Evolutionary conservation across 2,329 filamentous ascomycete species (phyloP).

Genomic region (Didymella keratinophila): DNA sequence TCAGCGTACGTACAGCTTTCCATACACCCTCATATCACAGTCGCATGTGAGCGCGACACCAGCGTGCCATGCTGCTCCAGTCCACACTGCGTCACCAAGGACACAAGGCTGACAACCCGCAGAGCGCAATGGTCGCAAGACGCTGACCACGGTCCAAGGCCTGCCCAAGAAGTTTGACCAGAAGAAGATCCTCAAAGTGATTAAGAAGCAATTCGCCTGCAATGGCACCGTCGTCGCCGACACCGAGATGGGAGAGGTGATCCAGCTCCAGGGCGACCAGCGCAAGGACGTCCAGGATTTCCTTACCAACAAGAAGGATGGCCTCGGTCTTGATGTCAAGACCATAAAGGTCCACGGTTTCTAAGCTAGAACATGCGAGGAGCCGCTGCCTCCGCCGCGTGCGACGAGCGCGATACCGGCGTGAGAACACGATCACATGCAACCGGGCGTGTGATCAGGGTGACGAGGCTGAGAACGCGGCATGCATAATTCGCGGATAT

Average conservation of each 20-base stretch:
- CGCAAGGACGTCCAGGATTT: conserved; percentile 99
- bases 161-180: conserved; percentile 98
- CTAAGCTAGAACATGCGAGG: conserved; percentile 26
- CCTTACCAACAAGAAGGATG: conserved; percentile 93
- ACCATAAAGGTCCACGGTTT: conserved; percentile 81
- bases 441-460: conserved; percentile 1
- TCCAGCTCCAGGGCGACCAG: conserved; percentile 99
- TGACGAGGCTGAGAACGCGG: conserved; percentile 4
- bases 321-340: conserved; percentile 92
- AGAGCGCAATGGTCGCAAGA: conserved; percentile 99
- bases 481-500: not conserved
- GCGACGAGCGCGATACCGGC: not conserved
- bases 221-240: conserved; percentile 99
- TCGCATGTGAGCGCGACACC: not conserved
- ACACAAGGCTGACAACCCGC: conserved; percentile 63
- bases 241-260: conserved; percentile 97
- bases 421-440: conserved; percentile 7
- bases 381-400: conserved; percentile 12
- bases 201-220: conserved; percentile 99
- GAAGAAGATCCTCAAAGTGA: conserved; percentile 99
- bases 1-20: conserved; percentile 76
- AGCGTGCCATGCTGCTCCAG: not conserved
- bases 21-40: not conserved
- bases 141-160: conserved; percentile 98
- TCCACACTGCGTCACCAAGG: not conserved